phyloP scores from a whole-genome alignment of 352 stramenopile genomes.

The Globisporangium abappressorium region DNA sequence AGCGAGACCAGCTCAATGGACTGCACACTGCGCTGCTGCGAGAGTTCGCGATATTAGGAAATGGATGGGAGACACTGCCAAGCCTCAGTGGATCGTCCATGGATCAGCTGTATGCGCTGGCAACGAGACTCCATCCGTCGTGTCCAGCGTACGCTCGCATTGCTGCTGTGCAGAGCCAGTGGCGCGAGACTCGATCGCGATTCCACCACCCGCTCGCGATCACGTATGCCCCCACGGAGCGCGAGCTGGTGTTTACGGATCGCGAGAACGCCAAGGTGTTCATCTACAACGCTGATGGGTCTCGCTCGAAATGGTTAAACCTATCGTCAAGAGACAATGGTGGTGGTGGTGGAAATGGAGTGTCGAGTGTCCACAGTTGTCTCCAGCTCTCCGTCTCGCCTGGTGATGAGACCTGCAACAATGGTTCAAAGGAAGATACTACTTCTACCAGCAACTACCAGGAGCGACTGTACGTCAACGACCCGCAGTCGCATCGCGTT shows the following conservation, averaged over 20 bases:
- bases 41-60: constrained; percentile 28
- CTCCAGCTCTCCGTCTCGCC: constrained; percentile 20
- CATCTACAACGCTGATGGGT: constrained; percentile 52
- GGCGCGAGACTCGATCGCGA: constrained; percentile 24
- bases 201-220: constrained; percentile 52
- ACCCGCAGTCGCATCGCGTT: constrained; percentile 52
- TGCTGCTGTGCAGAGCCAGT: constrained; percentile 26
- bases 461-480: constrained; percentile 42
- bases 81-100: constrained; percentile 29
- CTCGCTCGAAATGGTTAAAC: constrained; percentile 35
- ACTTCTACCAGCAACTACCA: background rate
- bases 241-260: constrained; percentile 46
- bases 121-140: constrained; percentile 40
- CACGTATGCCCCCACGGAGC: constrained; percentile 27
- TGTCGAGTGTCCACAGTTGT: constrained; percentile 32
- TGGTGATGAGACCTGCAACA: background rate
- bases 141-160: constrained; percentile 34
- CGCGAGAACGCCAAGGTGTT: constrained; percentile 47
- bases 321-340: constrained; percentile 17
- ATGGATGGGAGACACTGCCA: constrained; percentile 12
- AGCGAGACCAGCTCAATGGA: constrained; percentile 31
- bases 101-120: constrained; percentile 31
- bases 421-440: background rate
- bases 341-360: constrained; percentile 9
- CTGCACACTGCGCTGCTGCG: constrained; percentile 27